Percentiles rank a stretch among this genome's conserved stretches.
phyloP scores from a whole-genome alignment of 768 basidiomycete genomes.

The Pholiota molesta region DNA sequence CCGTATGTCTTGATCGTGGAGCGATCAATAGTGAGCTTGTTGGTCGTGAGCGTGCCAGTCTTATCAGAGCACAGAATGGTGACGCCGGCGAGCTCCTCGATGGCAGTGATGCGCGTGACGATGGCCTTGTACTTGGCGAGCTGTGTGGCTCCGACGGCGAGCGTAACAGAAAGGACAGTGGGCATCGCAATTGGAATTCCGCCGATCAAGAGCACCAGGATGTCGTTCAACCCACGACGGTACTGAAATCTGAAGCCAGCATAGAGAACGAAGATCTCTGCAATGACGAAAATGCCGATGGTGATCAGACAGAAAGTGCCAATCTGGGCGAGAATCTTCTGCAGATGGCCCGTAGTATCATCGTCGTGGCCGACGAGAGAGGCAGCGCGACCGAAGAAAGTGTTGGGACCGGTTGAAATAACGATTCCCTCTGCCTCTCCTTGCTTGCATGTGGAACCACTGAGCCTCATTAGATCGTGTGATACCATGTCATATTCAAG shows the following conservation, averaged over 20 bases:
- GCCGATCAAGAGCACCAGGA: slow-evolving; percentile 98
- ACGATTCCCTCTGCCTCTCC: slow-evolving; percentile 99
- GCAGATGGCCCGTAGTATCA: slow-evolving; percentile 97
- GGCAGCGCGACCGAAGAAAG: slow-evolving; percentile 98
- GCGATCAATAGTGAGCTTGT: slow-evolving; percentile 98
- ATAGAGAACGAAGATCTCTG: slow-evolving; percentile 94
- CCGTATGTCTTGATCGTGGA: slow-evolving; percentile 90
- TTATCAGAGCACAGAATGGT: slow-evolving; percentile 99
- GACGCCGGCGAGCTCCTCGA: slow-evolving; percentile 97
- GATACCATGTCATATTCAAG: slow-evolving; percentile 1
- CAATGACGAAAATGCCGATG: slow-evolving; percentile 94
- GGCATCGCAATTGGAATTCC: slow-evolving; percentile 99
- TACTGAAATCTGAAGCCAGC: slow-evolving; percentile 90
- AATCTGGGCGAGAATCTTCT: slow-evolving; percentile 97
- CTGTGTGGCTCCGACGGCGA: slow-evolving; percentile 98
- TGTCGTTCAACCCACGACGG: slow-evolving; percentile 95
- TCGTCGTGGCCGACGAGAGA: slow-evolving; percentile 97
- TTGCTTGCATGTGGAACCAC: slow-evolving; percentile 97
- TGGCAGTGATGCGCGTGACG: slow-evolving; percentile 99
- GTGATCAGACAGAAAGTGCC: slow-evolving; percentile 96
- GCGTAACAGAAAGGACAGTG: slow-evolving; percentile 95
- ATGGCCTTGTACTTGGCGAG: slow-evolving; percentile 99
- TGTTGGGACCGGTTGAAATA: slow-evolving; percentile 97
- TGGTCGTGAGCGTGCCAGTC: slow-evolving; percentile 97
- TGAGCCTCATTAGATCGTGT: slow-evolving; percentile 30